phyloP scores from a whole-genome alignment of 1,284 basidiomycete genomes.

The Pseudozyma hubeiensis region DNA sequence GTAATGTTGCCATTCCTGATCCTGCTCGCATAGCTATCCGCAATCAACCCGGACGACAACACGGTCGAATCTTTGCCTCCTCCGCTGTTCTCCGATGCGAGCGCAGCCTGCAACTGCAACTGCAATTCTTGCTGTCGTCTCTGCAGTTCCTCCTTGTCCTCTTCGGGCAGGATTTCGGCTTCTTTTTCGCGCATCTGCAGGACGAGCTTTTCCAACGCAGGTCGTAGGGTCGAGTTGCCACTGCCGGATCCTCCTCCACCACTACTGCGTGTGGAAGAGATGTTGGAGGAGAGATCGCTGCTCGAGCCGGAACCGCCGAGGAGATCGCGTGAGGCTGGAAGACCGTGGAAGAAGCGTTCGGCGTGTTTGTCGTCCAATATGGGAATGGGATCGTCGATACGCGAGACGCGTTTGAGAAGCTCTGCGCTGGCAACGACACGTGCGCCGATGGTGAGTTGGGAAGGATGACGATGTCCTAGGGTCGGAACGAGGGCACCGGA shows the following conservation, averaged over 20 bases:
- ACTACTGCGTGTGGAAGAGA: slow-evolving; percentile 49
- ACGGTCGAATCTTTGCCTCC: slow-evolving; percentile 29
- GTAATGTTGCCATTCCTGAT: slow-evolving; percentile 55
- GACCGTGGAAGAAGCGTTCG: slow-evolving; percentile 66
- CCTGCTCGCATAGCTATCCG: slow-evolving; percentile 47
- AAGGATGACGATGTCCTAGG: slow-evolving; percentile 54
- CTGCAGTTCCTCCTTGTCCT: slow-evolving; percentile 49
- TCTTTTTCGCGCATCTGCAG: slow-evolving; percentile 49
- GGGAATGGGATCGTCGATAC: slow-evolving; percentile 57
- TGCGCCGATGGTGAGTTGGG: slow-evolving; percentile 53
- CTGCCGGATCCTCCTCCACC: slow-evolving; percentile 55
- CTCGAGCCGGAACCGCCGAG: slow-evolving; percentile 53
- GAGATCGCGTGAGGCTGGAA: slow-evolving; percentile 57
- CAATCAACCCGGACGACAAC: slow-evolving; percentile 41
- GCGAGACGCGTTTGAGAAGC: slow-evolving; percentile 55
- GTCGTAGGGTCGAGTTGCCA: slow-evolving; percentile 54
- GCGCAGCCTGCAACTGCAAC: slow-evolving; percentile 45
- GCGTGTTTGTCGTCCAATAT: slow-evolving; percentile 64
- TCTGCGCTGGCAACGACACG: slow-evolving; percentile 53
- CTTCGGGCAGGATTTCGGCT: slow-evolving; percentile 37
- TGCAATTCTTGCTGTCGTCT: slow-evolving; percentile 52
- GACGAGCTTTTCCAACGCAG: slow-evolving; percentile 51
- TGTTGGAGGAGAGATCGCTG: slow-evolving; percentile 54
- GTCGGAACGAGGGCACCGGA: slow-evolving; percentile 56
- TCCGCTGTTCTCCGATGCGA: slow-evolving; percentile 38